Conservation (phyloP, 2,329 filamentous ascomycete species). For the Celoporthe dispersa region DNA sequence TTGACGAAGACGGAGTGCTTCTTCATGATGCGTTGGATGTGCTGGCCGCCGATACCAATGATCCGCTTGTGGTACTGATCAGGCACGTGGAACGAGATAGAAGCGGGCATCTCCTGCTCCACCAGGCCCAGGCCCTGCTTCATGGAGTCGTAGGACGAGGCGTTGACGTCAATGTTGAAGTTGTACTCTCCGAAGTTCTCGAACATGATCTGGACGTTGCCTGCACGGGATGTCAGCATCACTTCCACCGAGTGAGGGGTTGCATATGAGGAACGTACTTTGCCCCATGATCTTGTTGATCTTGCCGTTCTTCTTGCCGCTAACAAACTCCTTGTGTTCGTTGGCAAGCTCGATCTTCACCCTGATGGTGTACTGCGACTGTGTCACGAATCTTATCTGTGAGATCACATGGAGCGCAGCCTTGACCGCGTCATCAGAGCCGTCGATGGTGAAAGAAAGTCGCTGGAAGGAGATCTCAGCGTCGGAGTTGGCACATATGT, state of each 20-base stretch:
- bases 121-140: constrained; percentile 91
- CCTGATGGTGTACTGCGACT: constrained; percentile 87
- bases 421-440: constrained; percentile 95
- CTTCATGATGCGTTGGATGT: constrained; percentile 99
- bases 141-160: constrained; percentile 88
- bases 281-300: constrained; percentile 99
- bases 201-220: constrained; percentile 98
- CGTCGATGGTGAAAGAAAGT: constrained; percentile 89
- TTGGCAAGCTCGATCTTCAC: constrained; percentile 99
- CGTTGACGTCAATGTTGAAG: constrained; percentile 98
- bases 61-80: constrained; percentile 99
- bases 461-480: constrained; percentile 96
- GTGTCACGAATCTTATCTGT: constrained; percentile 85
- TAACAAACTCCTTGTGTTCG: constrained; percentile 99
- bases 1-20: constrained; percentile 99
- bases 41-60: constrained; percentile 96
- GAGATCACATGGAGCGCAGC: constrained; percentile 93
- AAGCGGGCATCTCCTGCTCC: constrained; percentile 98
- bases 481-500: constrained; percentile 95
- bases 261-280: constrained; percentile 56
- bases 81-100: constrained; percentile 98
- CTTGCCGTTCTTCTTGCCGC: constrained; percentile 99
- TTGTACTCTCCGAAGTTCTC: constrained; percentile 99
- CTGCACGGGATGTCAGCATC: constrained; percentile 44
- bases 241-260: constrained; percentile 10